Evolutionary conservation across 106 monocot species (phyloP).

Genomic region (Allium fistulosum): DNA sequence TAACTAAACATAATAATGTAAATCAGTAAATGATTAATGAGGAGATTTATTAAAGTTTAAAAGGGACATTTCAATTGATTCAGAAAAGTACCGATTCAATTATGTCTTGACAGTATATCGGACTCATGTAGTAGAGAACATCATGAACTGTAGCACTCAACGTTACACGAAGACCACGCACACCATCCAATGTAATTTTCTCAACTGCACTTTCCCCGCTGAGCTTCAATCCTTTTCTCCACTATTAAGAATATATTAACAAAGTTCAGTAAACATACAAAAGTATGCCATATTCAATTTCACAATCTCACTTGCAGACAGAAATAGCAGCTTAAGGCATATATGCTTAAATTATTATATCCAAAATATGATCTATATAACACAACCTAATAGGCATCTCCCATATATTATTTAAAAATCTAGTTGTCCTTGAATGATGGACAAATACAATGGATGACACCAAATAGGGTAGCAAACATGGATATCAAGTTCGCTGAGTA

Average conservation of each 20-base stretch:
- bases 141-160: conserved; percentile 95
- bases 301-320: not conserved
- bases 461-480: not conserved
- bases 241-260: conserved; percentile 25
- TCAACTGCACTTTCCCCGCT: conserved; percentile 93
- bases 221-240: conserved; percentile 82
- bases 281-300: not conserved
- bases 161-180: conserved; percentile 77
- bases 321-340: not conserved
- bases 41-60: not conserved
- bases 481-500: not conserved
- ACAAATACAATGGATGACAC: no score
- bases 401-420: no score
- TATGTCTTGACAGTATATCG: conserved; percentile 90
- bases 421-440: no score
- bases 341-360: no score
- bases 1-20: no score
- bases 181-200: conserved; percentile 89
- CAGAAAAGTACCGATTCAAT: conserved; percentile 67
- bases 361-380: no score
- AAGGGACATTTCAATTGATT: not conserved
- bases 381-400: no score
- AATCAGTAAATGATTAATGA: not conserved
- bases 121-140: conserved; percentile 98
- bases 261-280: conserved; percentile 1